Evolutionary conservation across 1,284 basidiomycete genomes (phyloP), one percentile per base, ranked within the genome.

Genomic region (Moesziomyces antarcticus): DNA sequence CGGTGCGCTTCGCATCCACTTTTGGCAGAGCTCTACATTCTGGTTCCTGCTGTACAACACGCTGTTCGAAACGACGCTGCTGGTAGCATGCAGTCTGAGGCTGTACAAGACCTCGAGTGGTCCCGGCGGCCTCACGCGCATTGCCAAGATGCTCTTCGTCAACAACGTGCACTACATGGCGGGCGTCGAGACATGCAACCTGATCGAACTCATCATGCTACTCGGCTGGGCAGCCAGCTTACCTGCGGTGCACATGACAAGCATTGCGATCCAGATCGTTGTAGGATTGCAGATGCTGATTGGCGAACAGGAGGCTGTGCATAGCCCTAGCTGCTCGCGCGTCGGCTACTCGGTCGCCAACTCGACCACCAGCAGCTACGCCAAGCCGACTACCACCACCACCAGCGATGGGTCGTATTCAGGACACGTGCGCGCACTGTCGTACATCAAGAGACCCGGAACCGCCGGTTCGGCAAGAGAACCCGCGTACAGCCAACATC

Each of bases 101-200:
- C 45, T 75, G n/a, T 55, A 52, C 18, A 47, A 30, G 33, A 72
- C 64, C 0, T 59, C 64, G 5, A 71, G 73, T 6, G 68, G 73
- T 13, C 73, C 73, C 1, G 25, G 41, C 3, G 73, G 73, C 1
- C 21, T 75, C 51, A 71, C 73, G 1, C 22, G 50, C 37, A 68
- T 75, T 49, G 63, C 68, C 43, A 66, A 56, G 30, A 53, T 72
- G 30, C 46, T 75, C 18, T 67, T 75, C 41, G 0, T 54, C 57
- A 75, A 75, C 68, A 75, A 75, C 33, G 52, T 75, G n/a, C 73
- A 75, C 54, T 75, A 75, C 64, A 66, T 71, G 55, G 44, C 57
- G 0, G 59, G 60, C 2, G 60, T 68, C 10, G 68, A 71, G 20
- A 58, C 62, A 9, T 57, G 54, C 57, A 71, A 75, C 55, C 3